phyloP scores from a whole-genome alignment of 2,329 filamentous ascomycete genomes.

The Clonostachys byssicola region DNA sequence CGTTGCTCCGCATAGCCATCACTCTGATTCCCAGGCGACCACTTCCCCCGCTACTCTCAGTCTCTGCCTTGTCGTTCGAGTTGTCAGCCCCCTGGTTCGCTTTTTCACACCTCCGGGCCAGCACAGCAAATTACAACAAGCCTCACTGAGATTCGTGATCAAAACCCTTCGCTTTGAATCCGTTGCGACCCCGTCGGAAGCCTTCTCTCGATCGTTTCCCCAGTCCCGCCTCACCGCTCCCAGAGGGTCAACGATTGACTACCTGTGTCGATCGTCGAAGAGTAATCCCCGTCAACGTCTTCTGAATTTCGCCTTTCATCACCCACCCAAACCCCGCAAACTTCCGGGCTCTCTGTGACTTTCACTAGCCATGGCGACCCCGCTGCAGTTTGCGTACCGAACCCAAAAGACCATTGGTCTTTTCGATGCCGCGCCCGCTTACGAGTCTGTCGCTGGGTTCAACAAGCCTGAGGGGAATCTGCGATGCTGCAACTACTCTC shows the following conservation, averaged over 20 bases:
- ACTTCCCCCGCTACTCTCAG: conserved; percentile 6
- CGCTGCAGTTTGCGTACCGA: conserved; percentile 94
- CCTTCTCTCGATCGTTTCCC: no score
- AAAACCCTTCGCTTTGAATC: no score
- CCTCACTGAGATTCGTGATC: no score
- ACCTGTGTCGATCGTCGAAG: neutral
- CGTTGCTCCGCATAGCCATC: neutral
- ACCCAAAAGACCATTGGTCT: conserved; percentile 95
- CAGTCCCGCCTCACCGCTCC: conserved; percentile 1
- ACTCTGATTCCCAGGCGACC: neutral
- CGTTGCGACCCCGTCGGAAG: no score
- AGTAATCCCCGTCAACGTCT: neutral
- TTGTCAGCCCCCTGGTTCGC: no score
- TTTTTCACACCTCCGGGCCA: no score
- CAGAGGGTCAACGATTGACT: conserved; percentile 1
- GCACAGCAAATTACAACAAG: no score
- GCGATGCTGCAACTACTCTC: conserved; percentile 92
- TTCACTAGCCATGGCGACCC: conserved; percentile 90
- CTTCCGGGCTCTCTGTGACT: conserved; percentile 60
- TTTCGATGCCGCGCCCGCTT: conserved; percentile 85
- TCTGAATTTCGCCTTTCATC: conserved; percentile 8
- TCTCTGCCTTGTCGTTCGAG: neutral
- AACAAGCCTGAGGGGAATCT: conserved; percentile 86
- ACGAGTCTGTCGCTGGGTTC: conserved; percentile 81
- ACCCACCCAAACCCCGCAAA: neutral